Evolutionary conservation across 1,284 basidiomycete genomes (phyloP).

Genomic region (Ganoderma lingzhi): DNA sequence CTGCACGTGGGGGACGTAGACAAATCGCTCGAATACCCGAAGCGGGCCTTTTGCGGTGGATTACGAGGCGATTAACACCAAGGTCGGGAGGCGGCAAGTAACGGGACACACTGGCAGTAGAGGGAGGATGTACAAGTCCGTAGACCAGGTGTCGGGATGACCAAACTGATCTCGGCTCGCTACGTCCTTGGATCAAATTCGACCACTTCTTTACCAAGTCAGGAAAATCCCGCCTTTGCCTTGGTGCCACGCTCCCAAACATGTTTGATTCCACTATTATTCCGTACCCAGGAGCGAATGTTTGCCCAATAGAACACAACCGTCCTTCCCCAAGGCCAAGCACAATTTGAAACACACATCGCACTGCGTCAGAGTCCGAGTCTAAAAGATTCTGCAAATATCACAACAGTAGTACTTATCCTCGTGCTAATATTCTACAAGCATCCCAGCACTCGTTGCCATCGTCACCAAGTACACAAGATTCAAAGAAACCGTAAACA

Average conservation of each 20-base stretch:
- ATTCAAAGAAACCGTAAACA: constrained; percentile 34
- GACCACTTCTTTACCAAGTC: not conserved
- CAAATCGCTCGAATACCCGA: not conserved
- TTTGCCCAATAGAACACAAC: no score
- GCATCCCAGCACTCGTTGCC: constrained; percentile 32
- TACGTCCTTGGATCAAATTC: not conserved
- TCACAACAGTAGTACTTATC: constrained; percentile 24
- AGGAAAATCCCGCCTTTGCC: not conserved
- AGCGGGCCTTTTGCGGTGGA: not conserved
- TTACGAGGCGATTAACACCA: not conserved
- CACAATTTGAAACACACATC: not conserved
- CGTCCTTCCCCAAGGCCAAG: not conserved
- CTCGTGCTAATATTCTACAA: constrained; percentile 31
- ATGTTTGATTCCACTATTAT: no score
- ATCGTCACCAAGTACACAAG: constrained; percentile 31
- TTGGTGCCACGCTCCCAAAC: not conserved
- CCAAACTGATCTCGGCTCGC: not conserved
- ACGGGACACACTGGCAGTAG: not conserved
- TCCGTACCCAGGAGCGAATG: no score
- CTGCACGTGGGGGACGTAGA: not conserved
- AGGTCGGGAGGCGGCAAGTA: not conserved
- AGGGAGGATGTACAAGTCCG: not conserved
- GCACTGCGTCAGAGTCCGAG: constrained; percentile 4
- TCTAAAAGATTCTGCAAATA: constrained; percentile 21
- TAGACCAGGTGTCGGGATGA: not conserved